Evolutionary conservation across 441 rosid genomes (phyloP).

Genomic region (Aquilaria agallochum): DNA sequence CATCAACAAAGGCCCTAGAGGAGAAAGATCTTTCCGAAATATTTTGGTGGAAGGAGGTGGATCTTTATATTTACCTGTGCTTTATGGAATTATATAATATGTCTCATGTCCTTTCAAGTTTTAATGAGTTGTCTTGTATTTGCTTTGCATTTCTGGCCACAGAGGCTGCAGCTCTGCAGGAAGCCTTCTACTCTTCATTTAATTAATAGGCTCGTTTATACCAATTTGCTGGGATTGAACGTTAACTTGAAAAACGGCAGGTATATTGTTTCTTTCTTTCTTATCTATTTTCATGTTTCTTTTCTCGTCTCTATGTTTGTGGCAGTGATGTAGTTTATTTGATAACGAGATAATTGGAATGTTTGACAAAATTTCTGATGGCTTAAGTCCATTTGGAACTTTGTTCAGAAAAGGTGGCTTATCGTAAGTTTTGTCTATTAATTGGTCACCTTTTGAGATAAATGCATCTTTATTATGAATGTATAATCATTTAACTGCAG

Average conservation of each 20-base stretch:
- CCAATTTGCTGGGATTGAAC: constrained; percentile 82
- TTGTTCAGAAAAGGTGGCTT: too few species aligned
- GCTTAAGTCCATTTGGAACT: too few species aligned
- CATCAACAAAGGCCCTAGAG: constrained; percentile 30
- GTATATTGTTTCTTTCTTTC: constrained; percentile 23
- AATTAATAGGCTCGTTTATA: constrained; percentile 60
- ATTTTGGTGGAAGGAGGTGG: constrained; percentile 93
- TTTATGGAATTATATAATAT: constrained; percentile 6
- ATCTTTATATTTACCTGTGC: constrained; percentile 6
- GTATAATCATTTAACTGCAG: too few species aligned
- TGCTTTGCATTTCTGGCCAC: constrained; percentile 19
- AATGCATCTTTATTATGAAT: too few species aligned
- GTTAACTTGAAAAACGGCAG: constrained; percentile 78
- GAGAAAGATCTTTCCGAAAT: constrained; percentile 78
- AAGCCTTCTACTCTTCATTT: constrained; percentile 82
- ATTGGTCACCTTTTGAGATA: too few species aligned
- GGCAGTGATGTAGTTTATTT: background rate
- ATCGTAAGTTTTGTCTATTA: too few species aligned
- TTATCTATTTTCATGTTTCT: background rate
- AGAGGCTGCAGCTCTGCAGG: constrained; percentile 81
- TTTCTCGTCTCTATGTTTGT: background rate
- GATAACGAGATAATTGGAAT: too few species aligned
- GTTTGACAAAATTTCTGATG: too few species aligned
- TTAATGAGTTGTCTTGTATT: background rate
- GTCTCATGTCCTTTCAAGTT: constrained; percentile 1